Evolutionary conservation across 2,329 filamentous ascomycete species (phyloP), one percentile per base, ranked within the genome.

Genomic region (Colletotrichum horii): DNA sequence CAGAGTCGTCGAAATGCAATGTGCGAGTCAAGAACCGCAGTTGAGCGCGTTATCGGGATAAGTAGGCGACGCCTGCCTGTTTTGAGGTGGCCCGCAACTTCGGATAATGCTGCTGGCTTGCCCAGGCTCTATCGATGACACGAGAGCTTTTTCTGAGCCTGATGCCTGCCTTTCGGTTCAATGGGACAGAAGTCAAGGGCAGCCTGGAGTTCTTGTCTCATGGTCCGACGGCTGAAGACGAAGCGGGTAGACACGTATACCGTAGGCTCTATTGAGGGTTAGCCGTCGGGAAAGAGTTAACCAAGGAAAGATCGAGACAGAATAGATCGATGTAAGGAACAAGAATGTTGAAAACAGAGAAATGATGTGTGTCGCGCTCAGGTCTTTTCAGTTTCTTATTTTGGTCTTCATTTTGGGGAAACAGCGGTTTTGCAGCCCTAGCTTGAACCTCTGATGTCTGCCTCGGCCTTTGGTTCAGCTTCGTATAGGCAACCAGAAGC

Each of bases 301-400:
- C 12, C 26, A 62, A 15, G 43, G 34, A 28, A 52, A 26, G 28
- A 43, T 55, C 55, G 38, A 24, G 26, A 56, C 60, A 43, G 48
- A 15, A 43, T 55, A 55, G 16, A 26, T 32, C 8, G 30, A 24
- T 19, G 8, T 15, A 34, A 58, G 32, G 34, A 32, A 60, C 30
- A 56, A 64, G 34, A 26, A 24, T 38, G 16, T 26, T 14, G n/a
- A 58, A 52, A 26, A 52, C 34, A 26, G 22, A 24, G 24, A 12
- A 52, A 60, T 15, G 9, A 36, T 52, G 43, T 52, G 26, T 74
- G 78, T 76, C 16, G 77, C 79, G 78, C 88, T 94, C 93, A 94
- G 93, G 90, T 94, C 92, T 94, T 94, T 94, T 94, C 92, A 94
- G 92, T 94, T 91, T 89, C 58, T 62, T 52, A n/a, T 82, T 80